These are phyloP conservation scores for Colletotrichum incanum DNA, from an alignment of 2,329 filamentous ascomycete genomes.

Conservation along the genomic window DNA sequence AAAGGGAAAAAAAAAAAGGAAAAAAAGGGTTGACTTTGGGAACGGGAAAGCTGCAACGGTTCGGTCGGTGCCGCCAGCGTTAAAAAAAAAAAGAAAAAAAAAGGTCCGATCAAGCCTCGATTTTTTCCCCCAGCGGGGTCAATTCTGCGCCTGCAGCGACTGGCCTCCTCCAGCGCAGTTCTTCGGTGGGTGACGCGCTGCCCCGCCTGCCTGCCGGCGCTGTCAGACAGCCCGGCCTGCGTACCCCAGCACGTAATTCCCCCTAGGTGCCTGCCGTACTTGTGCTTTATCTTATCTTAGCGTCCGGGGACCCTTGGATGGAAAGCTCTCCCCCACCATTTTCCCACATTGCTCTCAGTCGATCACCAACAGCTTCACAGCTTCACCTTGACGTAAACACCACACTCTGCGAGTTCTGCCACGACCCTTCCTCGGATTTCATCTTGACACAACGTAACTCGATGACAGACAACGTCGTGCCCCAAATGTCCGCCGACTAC, in stretches of 20 bases:
- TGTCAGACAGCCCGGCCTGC: slow-evolving; percentile 11
- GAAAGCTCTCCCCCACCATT: slow-evolving; percentile 22
- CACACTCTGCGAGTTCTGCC: neutral
- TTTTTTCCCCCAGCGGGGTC: slow-evolving; percentile 29
- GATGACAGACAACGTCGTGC: slow-evolving; percentile 54
- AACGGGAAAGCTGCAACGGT: neutral
- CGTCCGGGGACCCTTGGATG: slow-evolving; percentile 32
- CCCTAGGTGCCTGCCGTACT: neutral
- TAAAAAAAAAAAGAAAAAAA: no score
- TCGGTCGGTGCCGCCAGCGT: neutral
- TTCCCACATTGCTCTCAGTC: neutral
- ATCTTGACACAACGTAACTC: fast-evolving
- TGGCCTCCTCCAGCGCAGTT: neutral
- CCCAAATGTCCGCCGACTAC: slow-evolving; percentile 56
- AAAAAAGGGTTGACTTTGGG: neutral
- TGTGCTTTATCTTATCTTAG: slow-evolving; percentile 37
- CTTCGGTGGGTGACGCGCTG: slow-evolving; percentile 13
- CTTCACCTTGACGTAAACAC: neutral
- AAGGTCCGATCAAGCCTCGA: slow-evolving; percentile 3
- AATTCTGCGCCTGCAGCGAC: slow-evolving; percentile 2
- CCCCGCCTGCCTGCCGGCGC: slow-evolving; percentile 5
- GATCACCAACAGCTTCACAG: slow-evolving; percentile 11
- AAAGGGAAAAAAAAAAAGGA: neutral
- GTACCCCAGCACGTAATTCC: slow-evolving; percentile 19
- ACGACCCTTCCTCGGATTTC: neutral